Conservation (phyloP, 2,329 filamentous ascomycete species). For the Pseudofabraea citricarpa region DNA sequence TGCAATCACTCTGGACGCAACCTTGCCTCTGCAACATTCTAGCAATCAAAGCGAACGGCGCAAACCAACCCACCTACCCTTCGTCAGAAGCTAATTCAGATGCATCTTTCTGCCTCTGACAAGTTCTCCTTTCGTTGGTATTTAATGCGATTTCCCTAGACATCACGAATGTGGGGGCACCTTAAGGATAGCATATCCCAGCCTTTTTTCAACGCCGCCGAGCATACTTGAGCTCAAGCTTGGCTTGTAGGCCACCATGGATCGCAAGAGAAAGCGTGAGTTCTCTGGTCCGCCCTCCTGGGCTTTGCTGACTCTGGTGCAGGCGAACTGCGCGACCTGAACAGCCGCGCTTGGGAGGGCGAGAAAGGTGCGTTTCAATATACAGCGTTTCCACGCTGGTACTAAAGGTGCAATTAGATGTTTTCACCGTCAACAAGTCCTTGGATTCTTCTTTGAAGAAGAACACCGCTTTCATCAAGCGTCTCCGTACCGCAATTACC, state of each 20-base stretch:
- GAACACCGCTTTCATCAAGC: conserved; percentile 97
- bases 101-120: conserved; percentile 29
- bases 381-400: no score
- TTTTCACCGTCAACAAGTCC: conserved; percentile 71
- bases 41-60: background rate
- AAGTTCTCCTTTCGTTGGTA: conserved; percentile 24
- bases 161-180: conserved; percentile 30
- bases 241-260: conserved; percentile 45
- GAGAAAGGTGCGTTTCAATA: conserved; percentile 63
- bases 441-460: conserved; percentile 96
- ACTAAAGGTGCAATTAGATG: no score
- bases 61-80: conserved; percentile 4
- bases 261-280: conserved; percentile 61
- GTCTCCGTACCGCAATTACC: conserved; percentile 84
- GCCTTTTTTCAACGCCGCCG: conserved; percentile 11
- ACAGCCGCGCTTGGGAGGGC: conserved; percentile 82
- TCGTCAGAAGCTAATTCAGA: conserved; percentile 23
- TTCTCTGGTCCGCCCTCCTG: background rate
- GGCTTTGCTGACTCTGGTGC: conserved; percentile 17
- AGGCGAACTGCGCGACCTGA: conserved; percentile 90
- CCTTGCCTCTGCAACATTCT: background rate
- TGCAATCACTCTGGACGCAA: no score
- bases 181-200: conserved; percentile 19
- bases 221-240: conserved; percentile 14
- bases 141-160: conserved; percentile 27